Evolutionary conservation across 345 rosid species (phyloP).

Genomic region (Iberis pinnata): DNA sequence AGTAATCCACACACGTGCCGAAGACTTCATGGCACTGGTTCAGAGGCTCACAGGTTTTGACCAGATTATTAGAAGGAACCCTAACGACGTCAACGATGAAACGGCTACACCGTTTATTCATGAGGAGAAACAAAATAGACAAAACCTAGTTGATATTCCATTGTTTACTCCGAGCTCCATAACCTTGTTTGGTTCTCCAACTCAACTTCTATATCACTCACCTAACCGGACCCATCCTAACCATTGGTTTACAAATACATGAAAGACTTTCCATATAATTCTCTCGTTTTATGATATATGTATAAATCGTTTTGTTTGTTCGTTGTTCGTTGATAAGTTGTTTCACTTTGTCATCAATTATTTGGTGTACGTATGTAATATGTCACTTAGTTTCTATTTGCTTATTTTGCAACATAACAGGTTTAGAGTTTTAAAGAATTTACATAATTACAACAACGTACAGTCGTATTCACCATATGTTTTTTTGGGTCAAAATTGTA

Average conservation of each 20-base stretch:
- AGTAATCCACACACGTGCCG: conserved; percentile 68
- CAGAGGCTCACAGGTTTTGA: conserved; percentile 64
- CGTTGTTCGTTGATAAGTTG: neutral
- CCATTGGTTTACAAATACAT: conserved; percentile 15
- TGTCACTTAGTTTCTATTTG: too few species aligned
- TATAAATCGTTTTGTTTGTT: too few species aligned
- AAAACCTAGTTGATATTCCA: conserved; percentile 25
- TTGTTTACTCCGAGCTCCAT: conserved; percentile 29
- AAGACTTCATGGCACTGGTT: conserved; percentile 77
- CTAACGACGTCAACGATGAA: conserved; percentile 15
- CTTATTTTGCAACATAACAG: too few species aligned
- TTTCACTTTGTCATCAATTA: too few species aligned
- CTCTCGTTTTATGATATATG: neutral
- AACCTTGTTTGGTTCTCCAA: conserved; percentile 28
- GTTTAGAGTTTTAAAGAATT: too few species aligned
- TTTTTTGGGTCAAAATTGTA: too few species aligned
- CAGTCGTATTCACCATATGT: too few species aligned
- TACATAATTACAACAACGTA: too few species aligned
- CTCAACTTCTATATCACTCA: conserved; percentile 6
- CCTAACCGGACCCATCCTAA: conserved; percentile 10
- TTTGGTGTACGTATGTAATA: too few species aligned
- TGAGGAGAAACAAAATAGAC: conserved; percentile 10
- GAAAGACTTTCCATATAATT: conserved; percentile 12
- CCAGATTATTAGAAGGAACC: conserved; percentile 8
- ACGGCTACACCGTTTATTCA: too few species aligned